Percentiles rank a stretch among this genome's conserved stretches.
phyloP scores from a whole-genome alignment of 1,139 yeast genomes.

The Martiniozyma asiatica region DNA sequence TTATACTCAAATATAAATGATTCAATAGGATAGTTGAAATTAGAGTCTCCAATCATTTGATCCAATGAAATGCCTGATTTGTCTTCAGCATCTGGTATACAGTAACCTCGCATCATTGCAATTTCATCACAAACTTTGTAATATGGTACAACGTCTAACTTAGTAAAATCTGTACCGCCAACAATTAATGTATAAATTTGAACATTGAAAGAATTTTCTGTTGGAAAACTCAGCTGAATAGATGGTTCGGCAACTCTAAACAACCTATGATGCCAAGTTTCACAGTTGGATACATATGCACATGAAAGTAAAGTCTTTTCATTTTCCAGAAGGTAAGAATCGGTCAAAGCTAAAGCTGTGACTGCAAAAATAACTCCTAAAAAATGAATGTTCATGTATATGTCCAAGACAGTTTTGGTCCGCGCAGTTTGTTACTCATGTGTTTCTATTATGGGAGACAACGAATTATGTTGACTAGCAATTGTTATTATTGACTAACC shows the following conservation, averaged over 20 bases:
- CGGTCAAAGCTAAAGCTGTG: slow-evolving; percentile 13
- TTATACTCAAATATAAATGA: slow-evolving; percentile 9
- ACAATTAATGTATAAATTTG: slow-evolving; percentile 15
- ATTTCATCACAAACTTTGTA: slow-evolving; percentile 22
- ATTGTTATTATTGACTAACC: no score
- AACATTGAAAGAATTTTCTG: slow-evolving; percentile 1
- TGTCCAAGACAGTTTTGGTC: no score
- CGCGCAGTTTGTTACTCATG: no score
- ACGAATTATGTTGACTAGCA: no score
- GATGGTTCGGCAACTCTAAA: slow-evolving; percentile 5
- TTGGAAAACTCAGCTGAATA: slow-evolving; percentile 10
- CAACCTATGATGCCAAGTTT: slow-evolving; percentile 7
- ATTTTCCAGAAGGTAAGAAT: slow-evolving; percentile 13
- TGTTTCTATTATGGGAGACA: no score
- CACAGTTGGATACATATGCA: slow-evolving; percentile 19
- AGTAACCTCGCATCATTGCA: slow-evolving; percentile 13
- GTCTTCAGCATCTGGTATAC: slow-evolving; percentile 13
- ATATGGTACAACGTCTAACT: slow-evolving; percentile 15
- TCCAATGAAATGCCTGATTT: slow-evolving; percentile 8
- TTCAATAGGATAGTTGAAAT: slow-evolving; percentile 11
- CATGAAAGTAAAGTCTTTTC: slow-evolving; percentile 19
- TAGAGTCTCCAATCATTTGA: slow-evolving; percentile 12
- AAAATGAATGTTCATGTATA: no score
- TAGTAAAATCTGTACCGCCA: slow-evolving; percentile 15
- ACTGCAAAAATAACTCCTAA: neutral